phyloP scores from a whole-genome alignment of 2,329 filamentous ascomycete species.

The Aphanocladium album region DNA sequence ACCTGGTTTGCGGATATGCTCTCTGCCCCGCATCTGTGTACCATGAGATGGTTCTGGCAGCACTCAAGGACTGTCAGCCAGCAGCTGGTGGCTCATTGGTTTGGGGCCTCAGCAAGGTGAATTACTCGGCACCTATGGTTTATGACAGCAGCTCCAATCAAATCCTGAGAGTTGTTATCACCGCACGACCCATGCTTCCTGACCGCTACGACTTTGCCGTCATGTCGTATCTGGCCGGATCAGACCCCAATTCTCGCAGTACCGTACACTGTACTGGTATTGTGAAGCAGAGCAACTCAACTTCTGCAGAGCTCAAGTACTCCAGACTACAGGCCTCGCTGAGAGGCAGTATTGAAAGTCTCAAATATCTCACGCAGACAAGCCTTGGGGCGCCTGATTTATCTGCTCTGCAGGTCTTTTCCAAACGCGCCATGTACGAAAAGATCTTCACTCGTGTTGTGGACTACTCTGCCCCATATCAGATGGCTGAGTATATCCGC shows the following conservation, averaged over 20 bases:
- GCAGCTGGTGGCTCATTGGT: background rate
- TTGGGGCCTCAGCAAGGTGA: background rate
- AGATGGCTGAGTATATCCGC: background rate
- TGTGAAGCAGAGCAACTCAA: background rate
- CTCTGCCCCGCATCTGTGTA: background rate
- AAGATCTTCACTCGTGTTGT: background rate
- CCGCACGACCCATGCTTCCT: background rate
- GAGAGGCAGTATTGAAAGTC: background rate
- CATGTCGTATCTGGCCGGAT: background rate
- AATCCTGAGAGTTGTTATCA: background rate
- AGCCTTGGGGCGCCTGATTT: background rate
- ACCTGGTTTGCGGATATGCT: background rate
- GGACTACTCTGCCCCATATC: background rate
- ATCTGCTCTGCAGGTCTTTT: background rate
- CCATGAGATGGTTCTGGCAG: background rate
- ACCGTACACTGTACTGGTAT: background rate
- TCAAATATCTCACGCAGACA: background rate
- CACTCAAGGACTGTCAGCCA: background rate
- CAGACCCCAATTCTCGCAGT: background rate
- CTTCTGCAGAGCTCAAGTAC: background rate
- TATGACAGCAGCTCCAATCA: background rate
- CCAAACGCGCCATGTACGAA: background rate
- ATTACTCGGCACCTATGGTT: background rate
- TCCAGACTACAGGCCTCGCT: background rate
- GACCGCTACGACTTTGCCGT: background rate